A percentile compares a stretch with the other conserved stretches of the same genome.
Evolutionary conservation across 2,329 filamentous ascomycete genomes (phyloP).

Genomic region (Bipolaris victoriae): DNA sequence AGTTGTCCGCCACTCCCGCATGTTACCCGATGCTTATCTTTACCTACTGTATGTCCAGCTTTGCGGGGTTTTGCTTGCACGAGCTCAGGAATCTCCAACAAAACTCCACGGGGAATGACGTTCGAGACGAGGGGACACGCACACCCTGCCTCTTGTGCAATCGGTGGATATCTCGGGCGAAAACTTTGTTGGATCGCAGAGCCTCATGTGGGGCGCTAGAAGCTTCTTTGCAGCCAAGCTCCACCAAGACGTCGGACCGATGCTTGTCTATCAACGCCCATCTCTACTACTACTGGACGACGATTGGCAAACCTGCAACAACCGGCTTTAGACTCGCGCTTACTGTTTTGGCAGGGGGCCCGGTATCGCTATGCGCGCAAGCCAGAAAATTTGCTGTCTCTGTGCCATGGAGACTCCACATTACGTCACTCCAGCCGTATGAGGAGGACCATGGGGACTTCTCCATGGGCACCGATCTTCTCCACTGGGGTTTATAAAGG

Average conservation of each 20-base stretch:
- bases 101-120: neutral
- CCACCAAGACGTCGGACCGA: constrained; percentile 32
- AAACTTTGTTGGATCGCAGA: constrained; percentile 30
- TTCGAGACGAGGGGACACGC: neutral
- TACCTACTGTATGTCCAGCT: neutral
- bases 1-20: constrained; percentile 11
- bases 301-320: constrained; percentile 25
- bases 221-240: constrained; percentile 40
- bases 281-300: constrained; percentile 22
- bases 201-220: constrained; percentile 41
- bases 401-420: constrained; percentile 36
- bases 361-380: constrained; percentile 18
- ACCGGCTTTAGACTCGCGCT: constrained; percentile 17
- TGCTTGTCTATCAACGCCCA: constrained; percentile 30
- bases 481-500: constrained; percentile 36
- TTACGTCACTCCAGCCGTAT: constrained; percentile 21
- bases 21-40: constrained; percentile 6
- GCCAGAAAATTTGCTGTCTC: constrained; percentile 27
- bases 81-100: neutral
- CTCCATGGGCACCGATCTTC: constrained; percentile 28
- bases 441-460: constrained; percentile 30
- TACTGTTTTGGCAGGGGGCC: constrained; percentile 16
- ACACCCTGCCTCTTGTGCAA: constrained; percentile 4
- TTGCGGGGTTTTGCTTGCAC: too few species aligned
- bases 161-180: constrained; percentile 16